phyloP scores from a whole-genome alignment of 768 basidiomycete genomes.

The Mycena polygramma region DNA sequence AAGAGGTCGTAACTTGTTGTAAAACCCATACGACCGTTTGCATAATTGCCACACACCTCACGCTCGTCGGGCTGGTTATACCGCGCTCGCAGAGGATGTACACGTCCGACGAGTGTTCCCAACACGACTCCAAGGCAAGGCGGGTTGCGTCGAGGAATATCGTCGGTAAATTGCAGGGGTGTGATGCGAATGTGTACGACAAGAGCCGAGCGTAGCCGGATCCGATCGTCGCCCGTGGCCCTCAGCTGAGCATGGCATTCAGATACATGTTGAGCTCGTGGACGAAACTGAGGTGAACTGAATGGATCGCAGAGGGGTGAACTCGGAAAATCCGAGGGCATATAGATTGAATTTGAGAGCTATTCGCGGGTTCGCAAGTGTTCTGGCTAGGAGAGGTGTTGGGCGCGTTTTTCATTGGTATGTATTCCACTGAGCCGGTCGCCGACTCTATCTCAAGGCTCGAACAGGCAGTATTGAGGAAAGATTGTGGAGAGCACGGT shows the following conservation, averaged over 20 bases:
- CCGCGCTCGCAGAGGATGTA: too few species aligned
- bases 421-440: too few species aligned
- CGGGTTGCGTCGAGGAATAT: constrained; percentile 19
- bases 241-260: constrained; percentile 19
- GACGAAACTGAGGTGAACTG: constrained; percentile 1
- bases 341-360: background rate
- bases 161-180: constrained; percentile 28
- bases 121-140: background rate
- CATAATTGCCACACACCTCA: too few species aligned
- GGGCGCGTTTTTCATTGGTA: too few species aligned
- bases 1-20: too few species aligned
- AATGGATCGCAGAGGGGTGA: background rate
- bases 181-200: background rate
- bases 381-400: too few species aligned
- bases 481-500: too few species aligned
- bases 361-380: background rate
- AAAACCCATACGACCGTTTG: too few species aligned
- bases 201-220: background rate
- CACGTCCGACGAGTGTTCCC: background rate
- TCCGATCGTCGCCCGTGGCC: background rate
- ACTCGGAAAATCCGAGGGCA: background rate
- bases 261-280: background rate
- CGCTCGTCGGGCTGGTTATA: too few species aligned
- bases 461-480: too few species aligned
- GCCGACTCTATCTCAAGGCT: too few species aligned